Base-by-base conservation (phyloP, 2,329 filamentous ascomycete genomes). In the Botrytis paeoniae region DNA sequence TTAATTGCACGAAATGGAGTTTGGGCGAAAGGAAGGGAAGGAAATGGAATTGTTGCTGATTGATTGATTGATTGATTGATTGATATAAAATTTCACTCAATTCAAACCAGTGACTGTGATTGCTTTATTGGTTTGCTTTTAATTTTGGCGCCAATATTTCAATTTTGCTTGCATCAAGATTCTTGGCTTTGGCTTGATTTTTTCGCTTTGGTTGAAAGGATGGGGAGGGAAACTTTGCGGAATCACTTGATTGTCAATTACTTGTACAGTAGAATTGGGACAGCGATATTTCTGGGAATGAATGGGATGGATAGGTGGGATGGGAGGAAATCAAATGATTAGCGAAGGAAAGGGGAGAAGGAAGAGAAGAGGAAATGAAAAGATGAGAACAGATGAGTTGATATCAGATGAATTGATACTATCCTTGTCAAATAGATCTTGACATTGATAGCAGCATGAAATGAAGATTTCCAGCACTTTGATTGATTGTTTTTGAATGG, bases 1-100 rank as follows among this genome's bases (percentile, higher is more conserved):
- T 54, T 57, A 18, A 57, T 32, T 72, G 70, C 62, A 68, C 54
- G 70, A 57, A 41, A 35, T 68, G 70, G 70, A 54, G 70, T 72
- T 72, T 68, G 35, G 54, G 48, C 62, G 69, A 70, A 60, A 39
- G 39, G 45, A n/a, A 69, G 22, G 69, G 60, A 64, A 39, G 35
- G 48, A 35, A 62, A 62, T 39, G 22, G 35, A n/a, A 39, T 45
- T 66, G 37, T 25, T 65, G 43, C 41, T 63, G 35, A 71, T 32
- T 65, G 69, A 57, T 64, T 66, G 45, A 65, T 41, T n/a, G n/a
- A n/a, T n/a, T 63, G 35, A 71, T 32, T 65, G 69, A 57, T 64
- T 66, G 45, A 65, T 41, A 71, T 64, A 51, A 57, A 37, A 4
- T 37, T 51, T 57, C 45, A 65, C 35, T 37, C 63, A 39, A 9